Evolutionary conservation across 2,329 filamentous ascomycete genomes (phyloP).

Genomic region (Escovopsis sp.): DNA sequence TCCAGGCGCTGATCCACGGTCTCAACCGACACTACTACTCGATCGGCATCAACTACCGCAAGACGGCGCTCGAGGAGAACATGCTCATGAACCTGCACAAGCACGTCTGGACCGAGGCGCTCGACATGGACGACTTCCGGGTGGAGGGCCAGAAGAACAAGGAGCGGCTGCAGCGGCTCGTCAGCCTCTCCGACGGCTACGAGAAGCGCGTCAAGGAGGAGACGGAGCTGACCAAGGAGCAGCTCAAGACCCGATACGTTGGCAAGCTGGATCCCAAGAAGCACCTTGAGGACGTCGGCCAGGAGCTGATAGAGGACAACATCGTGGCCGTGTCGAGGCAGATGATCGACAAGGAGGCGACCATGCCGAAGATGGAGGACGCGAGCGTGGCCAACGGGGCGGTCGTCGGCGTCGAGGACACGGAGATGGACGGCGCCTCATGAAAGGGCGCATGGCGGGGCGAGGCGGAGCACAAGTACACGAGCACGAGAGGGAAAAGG

Average conservation of each 20-base stretch:
- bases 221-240: constrained; percentile 90
- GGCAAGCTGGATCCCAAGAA: constrained; percentile 99
- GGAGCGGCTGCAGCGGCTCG: constrained; percentile 74
- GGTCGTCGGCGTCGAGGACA: constrained; percentile 39
- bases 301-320: constrained; percentile 97
- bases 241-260: constrained; percentile 96
- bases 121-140: constrained; percentile 94
- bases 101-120: constrained; percentile 95
- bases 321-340: constrained; percentile 96
- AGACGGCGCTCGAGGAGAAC: constrained; percentile 94
- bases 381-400: constrained; percentile 30
- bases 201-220: constrained; percentile 99
- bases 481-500: too few species aligned
- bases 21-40: constrained; percentile 99
- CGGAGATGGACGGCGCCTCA: constrained; percentile 47
- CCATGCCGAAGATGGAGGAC: constrained; percentile 59
- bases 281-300: constrained; percentile 91
- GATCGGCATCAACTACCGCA: constrained; percentile 95
- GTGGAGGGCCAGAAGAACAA: constrained; percentile 73
- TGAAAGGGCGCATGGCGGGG: constrained; percentile 11
- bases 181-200: constrained; percentile 83
- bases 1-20: constrained; percentile 95
- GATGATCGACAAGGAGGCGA: constrained; percentile 99
- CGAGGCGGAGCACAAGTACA: too few species aligned
- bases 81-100: constrained; percentile 99